phyloP scores from a whole-genome alignment of 2,329 filamentous ascomycete species.

The Stylonectria norvegica region DNA sequence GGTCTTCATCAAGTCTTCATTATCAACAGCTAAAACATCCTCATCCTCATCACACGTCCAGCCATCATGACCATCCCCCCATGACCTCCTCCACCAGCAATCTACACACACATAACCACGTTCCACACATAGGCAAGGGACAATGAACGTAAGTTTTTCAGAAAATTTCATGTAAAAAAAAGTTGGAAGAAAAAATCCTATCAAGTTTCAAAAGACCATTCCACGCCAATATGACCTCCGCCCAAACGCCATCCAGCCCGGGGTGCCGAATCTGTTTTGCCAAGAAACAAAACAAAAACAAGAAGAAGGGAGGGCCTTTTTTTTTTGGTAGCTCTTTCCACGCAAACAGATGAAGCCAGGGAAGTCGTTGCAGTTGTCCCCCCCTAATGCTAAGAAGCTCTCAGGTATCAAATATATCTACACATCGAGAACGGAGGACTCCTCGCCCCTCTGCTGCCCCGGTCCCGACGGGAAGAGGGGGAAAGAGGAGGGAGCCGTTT shows the following conservation, averaged over 20 bases:
- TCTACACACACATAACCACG: too few species aligned
- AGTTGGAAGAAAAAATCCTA: constrained; percentile 2
- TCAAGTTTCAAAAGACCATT: constrained; percentile 18
- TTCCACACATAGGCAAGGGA: too few species aligned
- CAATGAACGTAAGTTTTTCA: too few species aligned
- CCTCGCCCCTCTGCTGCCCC: not conserved
- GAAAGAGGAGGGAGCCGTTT: not conserved
- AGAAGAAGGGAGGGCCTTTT: too few species aligned
- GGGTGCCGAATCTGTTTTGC: too few species aligned
- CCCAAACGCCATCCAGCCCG: constrained; percentile 36
- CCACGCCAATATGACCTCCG: constrained; percentile 33
- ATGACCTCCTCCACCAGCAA: too few species aligned
- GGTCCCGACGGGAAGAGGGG: not conserved
- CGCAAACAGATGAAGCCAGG: constrained; percentile 23
- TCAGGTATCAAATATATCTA: constrained; percentile 37
- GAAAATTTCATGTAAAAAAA: constrained; percentile 1
- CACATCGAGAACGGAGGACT: constrained; percentile 26
- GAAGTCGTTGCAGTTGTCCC: constrained; percentile 25
- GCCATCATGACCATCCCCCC: too few species aligned
- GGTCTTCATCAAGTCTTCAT: too few species aligned
- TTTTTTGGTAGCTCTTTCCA: too few species aligned
- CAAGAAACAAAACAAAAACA: constrained; percentile 29
- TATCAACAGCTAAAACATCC: too few species aligned
- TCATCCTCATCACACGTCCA: too few species aligned
- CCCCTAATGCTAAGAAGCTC: constrained; percentile 21